A percentile compares a stretch with the other conserved stretches of the same genome.
phyloP scores from a whole-genome alignment of 2,329 filamentous ascomycete genomes.

The Dothideomycetidae sp. region DNA sequence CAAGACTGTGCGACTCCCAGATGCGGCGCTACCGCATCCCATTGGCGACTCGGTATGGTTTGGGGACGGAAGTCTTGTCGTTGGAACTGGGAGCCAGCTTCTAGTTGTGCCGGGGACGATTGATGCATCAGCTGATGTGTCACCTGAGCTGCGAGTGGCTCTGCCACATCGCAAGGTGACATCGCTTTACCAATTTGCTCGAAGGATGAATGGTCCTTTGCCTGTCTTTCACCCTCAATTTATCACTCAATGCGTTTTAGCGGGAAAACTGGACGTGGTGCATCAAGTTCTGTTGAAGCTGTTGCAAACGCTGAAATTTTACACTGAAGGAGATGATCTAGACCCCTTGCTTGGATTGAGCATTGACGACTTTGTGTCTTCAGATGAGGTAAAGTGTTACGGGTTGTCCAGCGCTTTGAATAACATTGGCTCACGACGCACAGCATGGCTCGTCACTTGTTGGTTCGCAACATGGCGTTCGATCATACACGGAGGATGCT shows the following conservation, averaged over 20 bases:
- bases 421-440: neutral
- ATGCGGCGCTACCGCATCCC: conserved; percentile 64
- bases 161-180: conserved; percentile 37
- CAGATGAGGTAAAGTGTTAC: conserved; percentile 32
- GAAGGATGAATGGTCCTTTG: conserved; percentile 69
- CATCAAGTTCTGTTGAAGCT: conserved; percentile 59
- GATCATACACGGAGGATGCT: conserved; percentile 41
- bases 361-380: conserved; percentile 35
- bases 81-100: conserved; percentile 82
- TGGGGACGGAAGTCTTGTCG: conserved; percentile 66
- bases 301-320: conserved; percentile 66
- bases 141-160: conserved; percentile 40
- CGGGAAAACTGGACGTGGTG: conserved; percentile 59
- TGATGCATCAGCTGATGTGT: conserved; percentile 45
- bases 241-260: conserved; percentile 69
- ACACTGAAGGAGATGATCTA: conserved; percentile 63
- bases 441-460: conserved; percentile 1
- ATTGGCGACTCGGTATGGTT: conserved; percentile 93
- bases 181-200: conserved; percentile 70
- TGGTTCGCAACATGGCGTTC: neutral
- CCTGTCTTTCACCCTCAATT: conserved; percentile 90
- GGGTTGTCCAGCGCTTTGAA: too few relatives aligned
- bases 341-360: conserved; percentile 58
- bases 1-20: conserved; percentile 64
- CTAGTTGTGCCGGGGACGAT: conserved; percentile 73